Conservation (phyloP, 768 basidiomycete species). For the Daedaleopsis nitida region DNA sequence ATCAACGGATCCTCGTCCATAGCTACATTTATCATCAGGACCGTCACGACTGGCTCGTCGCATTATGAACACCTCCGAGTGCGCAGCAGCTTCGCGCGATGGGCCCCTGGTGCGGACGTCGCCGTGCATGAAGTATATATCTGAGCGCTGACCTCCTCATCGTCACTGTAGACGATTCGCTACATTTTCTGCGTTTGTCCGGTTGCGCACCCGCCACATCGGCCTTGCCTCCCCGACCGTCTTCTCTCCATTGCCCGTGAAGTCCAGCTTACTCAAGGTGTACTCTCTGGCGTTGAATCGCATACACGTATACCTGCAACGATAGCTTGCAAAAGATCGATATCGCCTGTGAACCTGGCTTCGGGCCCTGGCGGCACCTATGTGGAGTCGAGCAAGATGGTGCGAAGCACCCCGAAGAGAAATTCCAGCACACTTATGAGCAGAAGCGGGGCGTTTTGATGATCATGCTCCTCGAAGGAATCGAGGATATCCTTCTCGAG, state of each 20-base stretch:
- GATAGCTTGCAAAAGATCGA: neutral
- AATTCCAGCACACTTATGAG: neutral
- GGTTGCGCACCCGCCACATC: neutral
- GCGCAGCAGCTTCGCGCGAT: constrained; percentile 1
- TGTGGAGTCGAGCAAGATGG: neutral
- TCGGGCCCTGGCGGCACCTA: neutral
- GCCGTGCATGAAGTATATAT: neutral
- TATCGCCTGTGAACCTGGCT: neutral
- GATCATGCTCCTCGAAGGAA: neutral
- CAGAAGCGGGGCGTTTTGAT: neutral
- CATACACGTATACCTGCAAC: neutral
- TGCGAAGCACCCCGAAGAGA: neutral
- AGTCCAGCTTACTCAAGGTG: neutral
- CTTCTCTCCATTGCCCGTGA: neutral
- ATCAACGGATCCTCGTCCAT: neutral
- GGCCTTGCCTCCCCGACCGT: neutral
- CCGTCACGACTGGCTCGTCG: neutral
- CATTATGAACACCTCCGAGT: neutral
- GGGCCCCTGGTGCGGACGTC: neutral
- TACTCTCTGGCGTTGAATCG: neutral
- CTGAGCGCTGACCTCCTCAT: too few species aligned
- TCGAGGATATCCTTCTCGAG: neutral
- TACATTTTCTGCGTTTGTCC: neutral
- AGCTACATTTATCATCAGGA: neutral
- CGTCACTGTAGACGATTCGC: neutral